Conservation (phyloP, 1,139 yeast genomes). For the Pneumocystis oryctolagi region DNA sequence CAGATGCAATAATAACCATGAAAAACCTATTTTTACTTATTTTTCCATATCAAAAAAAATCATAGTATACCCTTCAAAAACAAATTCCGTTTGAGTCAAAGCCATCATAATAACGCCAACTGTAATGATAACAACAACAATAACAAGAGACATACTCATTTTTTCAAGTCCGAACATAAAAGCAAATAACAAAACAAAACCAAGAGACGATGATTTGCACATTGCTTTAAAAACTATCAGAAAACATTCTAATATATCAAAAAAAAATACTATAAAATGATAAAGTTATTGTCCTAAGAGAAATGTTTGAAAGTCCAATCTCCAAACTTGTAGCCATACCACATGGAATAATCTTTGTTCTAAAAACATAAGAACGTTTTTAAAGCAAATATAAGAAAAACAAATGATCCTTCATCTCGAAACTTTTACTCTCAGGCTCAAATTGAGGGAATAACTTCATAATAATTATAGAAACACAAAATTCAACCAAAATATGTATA, state of each 20-base stretch:
- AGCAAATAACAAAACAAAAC: slow-evolving; percentile 79
- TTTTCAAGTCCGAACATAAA: slow-evolving; percentile 61
- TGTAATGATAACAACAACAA: slow-evolving; percentile 65
- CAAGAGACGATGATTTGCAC: slow-evolving; percentile 59
- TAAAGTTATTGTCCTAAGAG: slow-evolving; percentile 62
- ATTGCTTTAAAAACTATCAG: slow-evolving; percentile 23
- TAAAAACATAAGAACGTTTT: slow-evolving; percentile 10
- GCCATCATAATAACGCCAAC: slow-evolving; percentile 81
- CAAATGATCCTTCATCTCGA: slow-evolving; percentile 12
- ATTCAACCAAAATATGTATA: slow-evolving; percentile 66
- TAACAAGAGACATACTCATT: slow-evolving; percentile 48
- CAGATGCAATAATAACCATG: slow-evolving; percentile 61
- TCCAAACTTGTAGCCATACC: slow-evolving; percentile 83
- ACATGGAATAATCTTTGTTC: slow-evolving; percentile 58
- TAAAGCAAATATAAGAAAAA: slow-evolving; percentile 11
- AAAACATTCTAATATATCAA: not conserved
- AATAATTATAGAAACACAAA: slow-evolving; percentile 32
- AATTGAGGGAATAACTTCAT: slow-evolving; percentile 35
- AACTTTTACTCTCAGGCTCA: slow-evolving; percentile 27
- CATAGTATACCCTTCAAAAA: not conserved
- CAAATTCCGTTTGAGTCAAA: slow-evolving; percentile 37
- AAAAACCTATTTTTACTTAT: slow-evolving; percentile 26
- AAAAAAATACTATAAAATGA: slow-evolving; percentile 70
- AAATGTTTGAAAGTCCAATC: slow-evolving; percentile 79
- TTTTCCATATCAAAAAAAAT: not conserved